A percentile compares a stretch with the other conserved stretches of the same genome.
These are phyloP conservation scores for Heliocybe sulcata DNA, from an alignment of 1,284 basidiomycete species.

Conservation along the genomic window DNA sequence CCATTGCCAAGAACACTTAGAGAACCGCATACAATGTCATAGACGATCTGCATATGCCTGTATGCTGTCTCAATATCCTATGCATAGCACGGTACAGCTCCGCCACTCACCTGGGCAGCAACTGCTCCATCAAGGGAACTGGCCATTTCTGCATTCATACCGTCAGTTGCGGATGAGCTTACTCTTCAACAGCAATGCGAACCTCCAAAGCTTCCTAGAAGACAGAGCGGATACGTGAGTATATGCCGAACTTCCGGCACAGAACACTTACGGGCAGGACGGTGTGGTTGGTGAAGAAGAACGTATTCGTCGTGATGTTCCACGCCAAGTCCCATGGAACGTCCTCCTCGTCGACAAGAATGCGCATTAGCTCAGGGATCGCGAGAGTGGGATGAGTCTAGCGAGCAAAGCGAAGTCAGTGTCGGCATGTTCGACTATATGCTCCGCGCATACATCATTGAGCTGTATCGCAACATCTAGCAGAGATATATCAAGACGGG, in stretches of 20 bases:
- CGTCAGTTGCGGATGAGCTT: slow-evolving; percentile 8
- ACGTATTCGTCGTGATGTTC: slow-evolving; percentile 81
- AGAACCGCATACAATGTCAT: slow-evolving; percentile 63
- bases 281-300: slow-evolving; percentile 93
- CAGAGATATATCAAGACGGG: not conserved
- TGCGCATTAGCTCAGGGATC: slow-evolving; percentile 90
- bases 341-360: slow-evolving; percentile 85
- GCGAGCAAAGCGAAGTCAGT: slow-evolving; percentile 3
- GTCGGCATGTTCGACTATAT: not conserved
- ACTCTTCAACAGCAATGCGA: not conserved
- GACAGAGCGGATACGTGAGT: slow-evolving; percentile 2
- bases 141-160: slow-evolving; percentile 70
- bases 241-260: not conserved
- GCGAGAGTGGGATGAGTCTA: slow-evolving; percentile 91
- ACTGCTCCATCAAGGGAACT: slow-evolving; percentile 72
- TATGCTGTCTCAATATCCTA: slow-evolving; percentile 1
- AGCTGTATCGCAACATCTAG: slow-evolving; percentile 83
- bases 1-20: too few species aligned
- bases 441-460: slow-evolving; percentile 55
- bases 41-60: slow-evolving; percentile 85
- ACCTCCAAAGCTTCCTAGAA: slow-evolving; percentile 60
- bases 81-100: not conserved
- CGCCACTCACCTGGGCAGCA: slow-evolving; percentile 60
- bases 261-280: slow-evolving; percentile 55
- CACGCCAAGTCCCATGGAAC: slow-evolving; percentile 79